A percentile compares a stretch with the other conserved stretches of the same genome.
Evolutionary conservation across 768 basidiomycete genomes (phyloP).

Genomic region (Hericium alpestre): DNA sequence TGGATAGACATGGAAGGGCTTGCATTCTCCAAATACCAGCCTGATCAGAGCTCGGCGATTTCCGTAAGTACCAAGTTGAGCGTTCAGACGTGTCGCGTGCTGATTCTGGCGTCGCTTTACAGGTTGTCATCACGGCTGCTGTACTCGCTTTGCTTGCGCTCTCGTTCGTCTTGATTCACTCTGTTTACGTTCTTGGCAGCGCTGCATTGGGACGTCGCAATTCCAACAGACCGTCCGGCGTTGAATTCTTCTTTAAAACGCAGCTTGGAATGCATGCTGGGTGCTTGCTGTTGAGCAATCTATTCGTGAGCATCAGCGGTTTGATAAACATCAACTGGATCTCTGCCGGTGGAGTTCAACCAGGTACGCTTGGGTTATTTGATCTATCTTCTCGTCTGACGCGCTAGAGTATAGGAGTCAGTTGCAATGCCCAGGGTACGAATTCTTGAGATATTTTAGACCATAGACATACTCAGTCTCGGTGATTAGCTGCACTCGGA

Average conservation of each 20-base stretch:
- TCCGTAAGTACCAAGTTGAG: not conserved
- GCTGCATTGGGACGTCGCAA: conserved; percentile 21
- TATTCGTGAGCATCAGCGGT: conserved; percentile 41
- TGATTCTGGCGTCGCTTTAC: not conserved
- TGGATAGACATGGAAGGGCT: conserved; percentile 8
- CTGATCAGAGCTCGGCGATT: conserved; percentile 1
- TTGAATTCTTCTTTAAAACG: conserved; percentile 58
- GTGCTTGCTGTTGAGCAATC: conserved; percentile 51
- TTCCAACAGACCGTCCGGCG: conserved; percentile 18
- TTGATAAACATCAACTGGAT: conserved; percentile 46
- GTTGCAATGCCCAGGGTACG: conserved; percentile 53
- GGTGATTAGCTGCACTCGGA: conserved; percentile 37
- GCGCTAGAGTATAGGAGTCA: conserved; percentile 15
- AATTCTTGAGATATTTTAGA: not conserved
- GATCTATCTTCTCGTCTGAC: conserved; percentile 20
- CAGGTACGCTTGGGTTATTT: conserved; percentile 28
- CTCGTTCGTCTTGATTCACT: conserved; percentile 7
- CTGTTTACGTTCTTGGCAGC: conserved; percentile 13
- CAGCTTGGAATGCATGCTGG: conserved; percentile 62
- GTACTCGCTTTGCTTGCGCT: conserved; percentile 8
- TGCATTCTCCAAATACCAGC: not conserved
- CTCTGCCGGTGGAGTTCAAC: conserved; percentile 29
- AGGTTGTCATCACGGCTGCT: conserved; percentile 5
- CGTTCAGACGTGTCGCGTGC: not conserved
- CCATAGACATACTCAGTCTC: not conserved